Evolutionary conservation across 148 eudicot genomes (phyloP).

Genomic region (Fagopyrum homotropicum): DNA sequence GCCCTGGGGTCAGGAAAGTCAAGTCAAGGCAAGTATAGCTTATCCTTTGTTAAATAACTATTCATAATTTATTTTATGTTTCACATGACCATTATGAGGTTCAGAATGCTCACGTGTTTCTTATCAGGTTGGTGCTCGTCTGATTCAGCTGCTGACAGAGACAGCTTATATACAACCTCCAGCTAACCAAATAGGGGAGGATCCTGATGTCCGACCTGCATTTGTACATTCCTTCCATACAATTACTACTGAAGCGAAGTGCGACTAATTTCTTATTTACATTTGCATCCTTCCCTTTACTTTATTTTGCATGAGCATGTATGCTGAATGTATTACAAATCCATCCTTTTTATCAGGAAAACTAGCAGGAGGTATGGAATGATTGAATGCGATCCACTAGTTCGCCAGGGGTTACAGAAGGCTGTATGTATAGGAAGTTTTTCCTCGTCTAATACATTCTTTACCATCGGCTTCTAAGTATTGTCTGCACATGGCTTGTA

Average conservation of each 20-base stretch:
- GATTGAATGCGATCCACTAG: constrained; percentile 84
- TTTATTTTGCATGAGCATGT: constrained; percentile 1
- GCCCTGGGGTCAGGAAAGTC: constrained; percentile 16
- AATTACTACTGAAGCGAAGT: constrained; percentile 44
- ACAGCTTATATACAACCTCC: constrained; percentile 92
- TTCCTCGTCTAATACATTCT: too few relatives aligned
- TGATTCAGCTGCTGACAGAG: constrained; percentile 70
- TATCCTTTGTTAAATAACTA: not conserved
- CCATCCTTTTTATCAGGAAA: constrained; percentile 38
- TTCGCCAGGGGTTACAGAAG: constrained; percentile 83
- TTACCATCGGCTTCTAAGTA: too few relatives aligned
- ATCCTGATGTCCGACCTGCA: constrained; percentile 87
- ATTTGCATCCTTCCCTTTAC: not conserved
- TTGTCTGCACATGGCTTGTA: not conserved
- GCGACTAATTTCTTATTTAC: constrained; percentile 22
- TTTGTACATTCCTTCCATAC: constrained; percentile 61
- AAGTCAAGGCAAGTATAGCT: constrained; percentile 11
- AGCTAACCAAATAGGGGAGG: constrained; percentile 56
- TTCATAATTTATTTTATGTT: not conserved
- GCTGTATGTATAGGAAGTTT: constrained; percentile 44
- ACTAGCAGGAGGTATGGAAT: constrained; percentile 67
- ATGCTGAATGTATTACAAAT: not conserved
- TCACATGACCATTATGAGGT: not conserved
- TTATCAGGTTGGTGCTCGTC: constrained; percentile 66
- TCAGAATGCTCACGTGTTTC: not conserved